Base-by-base conservation (phyloP, 2,329 filamentous ascomycete genomes). In the Pezicula radicicola region DNA sequence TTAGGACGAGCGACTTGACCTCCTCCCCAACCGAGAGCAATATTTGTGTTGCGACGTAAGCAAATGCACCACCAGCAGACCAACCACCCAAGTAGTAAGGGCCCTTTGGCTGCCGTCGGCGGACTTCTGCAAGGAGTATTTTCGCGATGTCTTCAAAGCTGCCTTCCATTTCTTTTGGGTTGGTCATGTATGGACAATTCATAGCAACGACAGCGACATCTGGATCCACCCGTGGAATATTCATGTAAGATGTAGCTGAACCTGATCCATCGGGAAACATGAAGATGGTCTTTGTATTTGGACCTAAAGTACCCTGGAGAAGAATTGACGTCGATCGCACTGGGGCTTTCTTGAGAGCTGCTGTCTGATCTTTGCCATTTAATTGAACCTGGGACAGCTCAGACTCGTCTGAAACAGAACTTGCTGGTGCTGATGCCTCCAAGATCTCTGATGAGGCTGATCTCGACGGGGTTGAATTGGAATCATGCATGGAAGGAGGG, bases 51-150 rank as follows among this genome's bases (percentile, higher is more conserved):
- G 65, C 66, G 49, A 69, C 66, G 55, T 70, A 71, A 15, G 70
- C 68, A 50, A 66, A 63, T 19, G 70, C 63, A 37, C 66, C 69
- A 18, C 70, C 70, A 10, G 64, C 62, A 15, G 67, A 70, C 67
- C 67, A 70, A 33, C 70, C 70, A 19, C 64, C 68, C 7, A 72
- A 55, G 42, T 63, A 55, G 55, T 72, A 72, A 5, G 70, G 69
- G 1, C 70, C 69, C 33, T 63, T 49, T 8, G 68, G 64, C 50
- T 72, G 69, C 28, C 54, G 54, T 15, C 44, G 46, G n/a, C 51
- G 54, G 28, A 66, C 54, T 9, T 55, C 55, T 6, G 30, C 19
- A 16, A 61, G 6, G 48, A 51, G 65, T 12, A 56, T 36, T 7
- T 10, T 19, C 3, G 54, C 52, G 15, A 55, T 46, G 54, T 58